Evolutionary conservation across 257 asterid genomes (phyloP), one percentile per base, ranked within the genome.

Genomic region (Solanum gracilifrons): DNA sequence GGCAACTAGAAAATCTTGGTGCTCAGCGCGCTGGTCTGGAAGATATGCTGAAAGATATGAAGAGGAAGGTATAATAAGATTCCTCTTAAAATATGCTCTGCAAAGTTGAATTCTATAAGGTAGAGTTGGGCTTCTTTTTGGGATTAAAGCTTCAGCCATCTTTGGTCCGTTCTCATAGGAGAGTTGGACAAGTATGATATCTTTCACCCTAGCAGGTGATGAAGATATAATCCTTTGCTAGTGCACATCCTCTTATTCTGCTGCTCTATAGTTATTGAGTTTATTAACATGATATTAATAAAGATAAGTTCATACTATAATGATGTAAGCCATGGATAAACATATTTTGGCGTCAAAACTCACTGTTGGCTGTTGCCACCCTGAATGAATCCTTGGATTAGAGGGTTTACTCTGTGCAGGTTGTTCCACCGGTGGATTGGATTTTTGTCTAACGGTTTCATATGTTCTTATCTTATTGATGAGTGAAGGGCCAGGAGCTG

Each of bases 21-120:
- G 87, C 89, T 72, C 87, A 87, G 83, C 82, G 89, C 12, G 89
- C 89, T 46, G 87, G 87, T 27, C 84, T 87, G 68, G 89, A 87
- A 87, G 89, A 87, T 72, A 83, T 87, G 89, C 89, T 87, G 82
- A 87, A 87, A 83, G 89, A 87, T 48, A 87, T 87, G 89, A 87
- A 87, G 87, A 87, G 87, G 87, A 87, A 87, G 89, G 89, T 87
- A 51, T 32, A 20, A 27, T 9, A 25, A 51, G 82, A 73, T 51
- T 33, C 43, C 21, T 21, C 68, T 48, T 29, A 60, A 46, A 82
- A 36, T 82, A 82, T 82, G 12, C 41, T 48, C 43, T 29, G 41
- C 12, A 6, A 82, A 48, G 71, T 82, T 82, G 85, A 82, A 82
- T 48, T 82, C 31, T 16, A 27, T 80, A 16, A 27, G 85, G 68